Conservation (phyloP, 352 stramenopile genomes). For the Globisporangium mamillatum region DNA sequence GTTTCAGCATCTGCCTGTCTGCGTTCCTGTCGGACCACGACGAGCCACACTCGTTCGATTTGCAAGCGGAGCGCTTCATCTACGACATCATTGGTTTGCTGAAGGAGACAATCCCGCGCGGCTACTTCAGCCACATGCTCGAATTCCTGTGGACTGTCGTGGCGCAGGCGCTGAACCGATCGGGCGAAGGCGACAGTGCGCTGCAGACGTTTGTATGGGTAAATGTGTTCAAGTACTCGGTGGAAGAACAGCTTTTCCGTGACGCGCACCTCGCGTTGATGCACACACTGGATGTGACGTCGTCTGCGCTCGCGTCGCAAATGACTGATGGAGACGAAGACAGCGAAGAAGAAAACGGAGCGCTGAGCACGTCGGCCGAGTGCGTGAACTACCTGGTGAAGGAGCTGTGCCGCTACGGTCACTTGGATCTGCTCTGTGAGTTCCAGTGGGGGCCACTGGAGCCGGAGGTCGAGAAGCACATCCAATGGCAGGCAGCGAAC, state of each 20-base stretch:
- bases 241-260: conserved; percentile 56
- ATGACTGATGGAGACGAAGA: conserved; percentile 12
- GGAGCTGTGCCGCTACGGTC: conserved; percentile 61
- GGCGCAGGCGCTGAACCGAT: conserved; percentile 45
- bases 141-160: conserved; percentile 66
- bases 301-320: conserved; percentile 14
- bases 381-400: conserved; percentile 75
- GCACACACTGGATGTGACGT: conserved; percentile 50
- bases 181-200: conserved; percentile 28
- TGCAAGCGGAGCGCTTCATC: conserved; percentile 51
- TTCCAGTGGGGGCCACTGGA: conserved; percentile 66
- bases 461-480: conserved; percentile 60
- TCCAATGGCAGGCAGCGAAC: conserved; percentile 74
- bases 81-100: conserved; percentile 59
- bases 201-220: conserved; percentile 80
- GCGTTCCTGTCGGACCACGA: conserved; percentile 49
- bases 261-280: conserved; percentile 75
- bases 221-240: conserved; percentile 81
- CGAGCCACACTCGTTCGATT: conserved; percentile 20
- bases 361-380: conserved; percentile 48
- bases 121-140: conserved; percentile 53
- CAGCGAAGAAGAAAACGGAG: conserved; percentile 8
- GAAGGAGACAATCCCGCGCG: conserved; percentile 64
- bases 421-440: conserved; percentile 68
- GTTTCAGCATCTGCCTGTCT: conserved; percentile 69